Base-by-base conservation (phyloP, 2,329 filamentous ascomycete species). In the Hortaea werneckii region DNA sequence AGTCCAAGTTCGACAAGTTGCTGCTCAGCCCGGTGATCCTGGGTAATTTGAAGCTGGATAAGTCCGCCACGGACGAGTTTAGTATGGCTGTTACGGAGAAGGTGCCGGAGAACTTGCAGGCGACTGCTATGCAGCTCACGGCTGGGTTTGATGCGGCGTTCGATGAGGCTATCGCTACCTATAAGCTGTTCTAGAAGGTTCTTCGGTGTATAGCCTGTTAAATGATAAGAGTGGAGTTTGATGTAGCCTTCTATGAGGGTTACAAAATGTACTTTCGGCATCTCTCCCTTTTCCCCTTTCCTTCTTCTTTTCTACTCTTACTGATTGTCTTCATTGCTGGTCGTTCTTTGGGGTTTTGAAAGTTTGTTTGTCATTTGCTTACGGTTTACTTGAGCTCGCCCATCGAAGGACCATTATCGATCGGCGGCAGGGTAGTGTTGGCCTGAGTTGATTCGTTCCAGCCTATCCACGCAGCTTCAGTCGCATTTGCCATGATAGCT, bases 71-170 rank as follows among this genome's bases (percentile, higher is more conserved):
- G 20, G 45, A 43, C 34, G n/a, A 8, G 7, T 47, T 44, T 32
- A 34, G 41, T n/a, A 13, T 13, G 9, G 45, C 45, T 10, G 45
- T 55, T 29, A 37, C 47, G 6, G 28, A 27, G n/a, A 54, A 51
- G 27, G 52, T 55, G 39, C 53, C 53, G 3, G 26, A 30, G 11
- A 34, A 9, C 11, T 32, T 38, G 29, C 41, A 47, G 35, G 9
- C 5, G n/a, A 37, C 35, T 20, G 41, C 41, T 5, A 7, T 38
- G 35, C 11, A n/a, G 26, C 12, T 28, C 1, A 28, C 29, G 11
- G 26, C 40, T 12, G 13, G 13, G 26, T 11, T 42, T 13, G 40
- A 42, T 42, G 40, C 26, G 9, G 29, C 20, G 26, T 42, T 42
- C 12, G 8, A 7, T 6, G 27, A 42, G 20, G 40, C 40, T 26